These are phyloP conservation scores for Oryza australiensis DNA, from an alignment of 176 grass and related monocot species.

Conservation along the genomic window DNA sequence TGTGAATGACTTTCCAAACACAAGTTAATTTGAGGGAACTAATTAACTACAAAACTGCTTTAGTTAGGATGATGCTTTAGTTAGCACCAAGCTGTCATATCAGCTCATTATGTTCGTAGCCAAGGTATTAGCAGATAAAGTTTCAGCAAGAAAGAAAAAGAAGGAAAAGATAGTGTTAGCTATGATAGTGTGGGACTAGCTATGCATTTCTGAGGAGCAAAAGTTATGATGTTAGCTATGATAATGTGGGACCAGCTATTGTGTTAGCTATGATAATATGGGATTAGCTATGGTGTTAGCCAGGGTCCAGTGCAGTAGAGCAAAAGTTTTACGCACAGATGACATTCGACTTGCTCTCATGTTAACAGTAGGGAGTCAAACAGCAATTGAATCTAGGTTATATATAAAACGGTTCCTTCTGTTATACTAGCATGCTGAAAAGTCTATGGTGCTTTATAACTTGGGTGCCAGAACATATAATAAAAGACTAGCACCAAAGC, in stretches of 20 bases:
- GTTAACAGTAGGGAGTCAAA: not conserved
- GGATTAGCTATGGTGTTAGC: not conserved
- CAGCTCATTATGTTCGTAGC: not conserved
- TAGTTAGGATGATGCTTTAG: not conserved
- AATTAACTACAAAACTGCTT: conserved; percentile 3
- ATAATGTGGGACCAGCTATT: not conserved
- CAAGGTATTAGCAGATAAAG: not conserved
- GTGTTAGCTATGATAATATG: not conserved
- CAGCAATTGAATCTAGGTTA: conserved; percentile 7
- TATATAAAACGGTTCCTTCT: not conserved
- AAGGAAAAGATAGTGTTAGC: not conserved
- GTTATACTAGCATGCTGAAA: not conserved
- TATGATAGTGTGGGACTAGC: not conserved
- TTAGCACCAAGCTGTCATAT: not conserved
- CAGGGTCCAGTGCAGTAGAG: not conserved
- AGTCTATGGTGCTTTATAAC: not conserved
- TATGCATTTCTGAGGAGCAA: too few species aligned
- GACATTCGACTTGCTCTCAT: not conserved
- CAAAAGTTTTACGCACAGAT: not conserved
- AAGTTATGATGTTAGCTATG: not conserved
- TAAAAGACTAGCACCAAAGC: not conserved
- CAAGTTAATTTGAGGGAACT: not conserved
- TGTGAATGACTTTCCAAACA: not conserved
- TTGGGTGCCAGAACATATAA: not conserved
- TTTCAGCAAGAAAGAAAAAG: not conserved